phyloP scores from a whole-genome alignment of 1,139 yeast genomes.

The Kazachstania sp. region DNA sequence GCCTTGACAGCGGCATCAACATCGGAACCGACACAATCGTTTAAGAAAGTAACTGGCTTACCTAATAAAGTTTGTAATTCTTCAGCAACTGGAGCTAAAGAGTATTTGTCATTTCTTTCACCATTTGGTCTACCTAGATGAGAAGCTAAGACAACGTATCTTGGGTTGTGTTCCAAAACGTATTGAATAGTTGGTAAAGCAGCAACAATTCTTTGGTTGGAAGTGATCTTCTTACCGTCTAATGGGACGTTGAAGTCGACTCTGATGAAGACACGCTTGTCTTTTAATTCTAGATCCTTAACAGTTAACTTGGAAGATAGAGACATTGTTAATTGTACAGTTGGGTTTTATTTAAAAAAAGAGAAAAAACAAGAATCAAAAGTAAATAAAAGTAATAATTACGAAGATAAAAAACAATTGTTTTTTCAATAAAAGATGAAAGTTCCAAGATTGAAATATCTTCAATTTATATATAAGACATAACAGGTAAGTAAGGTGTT shows the following conservation, averaged over 20 bases:
- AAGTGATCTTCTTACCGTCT: slow-evolving; percentile 16
- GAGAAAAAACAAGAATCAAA: background rate
- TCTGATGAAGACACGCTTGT: slow-evolving; percentile 56
- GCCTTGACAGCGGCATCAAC: slow-evolving; percentile 68
- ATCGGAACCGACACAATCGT: slow-evolving; percentile 51
- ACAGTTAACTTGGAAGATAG: slow-evolving; percentile 85
- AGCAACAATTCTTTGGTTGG: slow-evolving; percentile 47
- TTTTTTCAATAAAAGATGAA: too few species aligned
- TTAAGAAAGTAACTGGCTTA: slow-evolving; percentile 48
- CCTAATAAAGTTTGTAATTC: slow-evolving; percentile 72
- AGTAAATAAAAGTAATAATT: background rate
- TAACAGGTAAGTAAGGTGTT: background rate
- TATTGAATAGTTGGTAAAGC: slow-evolving; percentile 94
- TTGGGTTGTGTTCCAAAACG: slow-evolving; percentile 82
- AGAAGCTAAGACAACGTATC: slow-evolving; percentile 75
- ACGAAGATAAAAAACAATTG: background rate
- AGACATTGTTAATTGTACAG: slow-evolving; percentile 47
- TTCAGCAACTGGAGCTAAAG: slow-evolving; percentile 82
- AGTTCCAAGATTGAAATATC: background rate
- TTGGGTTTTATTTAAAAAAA: background rate
- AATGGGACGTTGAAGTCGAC: slow-evolving; percentile 18
- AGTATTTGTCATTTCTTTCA: slow-evolving; percentile 51
- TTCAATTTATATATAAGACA: background rate
- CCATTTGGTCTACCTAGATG: slow-evolving; percentile 18
- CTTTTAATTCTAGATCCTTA: slow-evolving; percentile 74